A percentile compares a stretch with the other conserved stretches of the same genome.
These are phyloP conservation scores for Ophiocordyceps robertsii DNA, from an alignment of 2,329 filamentous ascomycete genomes.

Conservation along the genomic window DNA sequence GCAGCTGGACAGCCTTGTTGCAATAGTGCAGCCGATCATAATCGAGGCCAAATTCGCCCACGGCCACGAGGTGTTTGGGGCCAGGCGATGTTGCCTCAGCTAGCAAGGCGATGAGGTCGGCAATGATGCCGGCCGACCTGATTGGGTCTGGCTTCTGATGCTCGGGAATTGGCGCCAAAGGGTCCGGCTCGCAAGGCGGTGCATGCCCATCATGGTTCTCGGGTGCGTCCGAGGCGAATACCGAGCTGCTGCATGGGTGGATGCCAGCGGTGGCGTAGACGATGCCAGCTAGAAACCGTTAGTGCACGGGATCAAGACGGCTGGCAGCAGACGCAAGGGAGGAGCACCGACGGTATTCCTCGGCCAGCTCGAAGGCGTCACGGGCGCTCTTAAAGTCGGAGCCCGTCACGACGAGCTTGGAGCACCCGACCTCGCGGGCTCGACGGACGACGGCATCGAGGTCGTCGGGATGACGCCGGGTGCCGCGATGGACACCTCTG, in stretches of 20 bases:
- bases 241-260: conserved; percentile 76
- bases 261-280: conserved; percentile 90
- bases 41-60: conserved; percentile 92
- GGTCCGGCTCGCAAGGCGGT: conserved; percentile 39
- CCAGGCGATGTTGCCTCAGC: conserved; percentile 37
- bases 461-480: conserved; percentile 59
- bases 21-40: conserved; percentile 85
- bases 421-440: conserved; percentile 64
- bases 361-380: conserved; percentile 60
- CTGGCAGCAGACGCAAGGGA: not conserved
- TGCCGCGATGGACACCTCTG: conserved; percentile 71
- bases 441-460: conserved; percentile 65
- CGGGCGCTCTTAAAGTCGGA: conserved; percentile 70
- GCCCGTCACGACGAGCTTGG: conserved; percentile 86
- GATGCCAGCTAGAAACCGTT: conserved; percentile 44
- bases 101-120: conserved; percentile 51
- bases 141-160: conserved; percentile 29
- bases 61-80: conserved; percentile 47
- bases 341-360: conserved; percentile 53
- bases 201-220: conserved; percentile 22
- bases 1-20: conserved; percentile 63
- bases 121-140: conserved; percentile 36
- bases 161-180: conserved; percentile 32
- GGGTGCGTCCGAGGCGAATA: conserved; percentile 49
- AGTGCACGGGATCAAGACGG: not conserved